Conservation (phyloP, 129 eudicot genomes). For the Logfia minima region DNA sequence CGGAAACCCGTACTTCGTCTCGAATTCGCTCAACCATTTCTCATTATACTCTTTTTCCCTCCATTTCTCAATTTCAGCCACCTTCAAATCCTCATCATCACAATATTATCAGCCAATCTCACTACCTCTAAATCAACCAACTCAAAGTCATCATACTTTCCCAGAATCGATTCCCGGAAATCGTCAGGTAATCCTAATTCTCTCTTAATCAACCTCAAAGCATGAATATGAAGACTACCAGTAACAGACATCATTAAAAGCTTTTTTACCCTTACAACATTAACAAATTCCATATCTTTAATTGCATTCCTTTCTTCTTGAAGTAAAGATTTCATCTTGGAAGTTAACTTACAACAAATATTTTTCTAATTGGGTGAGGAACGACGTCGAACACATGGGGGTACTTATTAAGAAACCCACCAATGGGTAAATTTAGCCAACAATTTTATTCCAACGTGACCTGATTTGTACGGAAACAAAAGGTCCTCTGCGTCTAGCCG, state of each 20-base stretch:
- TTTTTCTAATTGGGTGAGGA: constrained; percentile 61
- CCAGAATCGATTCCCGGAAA: constrained; percentile 67
- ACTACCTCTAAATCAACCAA: constrained; percentile 69
- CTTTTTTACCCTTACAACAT: constrained; percentile 54
- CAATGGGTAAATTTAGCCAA: constrained; percentile 51
- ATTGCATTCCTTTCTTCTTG: constrained; percentile 47
- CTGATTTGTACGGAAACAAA: constrained; percentile 69
- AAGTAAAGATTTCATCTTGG: constrained; percentile 46
- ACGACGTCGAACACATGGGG: constrained; percentile 85
- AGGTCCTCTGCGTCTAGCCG: constrained; percentile 54
- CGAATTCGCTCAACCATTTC: constrained; percentile 92
- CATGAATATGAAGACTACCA: constrained; percentile 74
- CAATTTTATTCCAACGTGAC: constrained; percentile 58
- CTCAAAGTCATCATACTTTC: constrained; percentile 57
- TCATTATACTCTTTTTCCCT: constrained; percentile 71
- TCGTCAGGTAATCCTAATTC: constrained; percentile 86
- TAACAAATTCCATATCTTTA: constrained; percentile 36
- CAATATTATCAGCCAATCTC: constrained; percentile 44
- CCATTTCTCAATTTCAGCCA: constrained; percentile 77
- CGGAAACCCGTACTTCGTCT: constrained; percentile 80
- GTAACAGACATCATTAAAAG: constrained; percentile 63
- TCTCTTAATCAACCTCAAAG: constrained; percentile 64
- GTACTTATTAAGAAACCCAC: constrained; percentile 58
- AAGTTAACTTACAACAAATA: constrained; percentile 55
- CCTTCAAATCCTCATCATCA: constrained; percentile 33